Base-by-base conservation (phyloP, 768 basidiomycete genomes). In the Cystobasidium ongulense region DNA sequence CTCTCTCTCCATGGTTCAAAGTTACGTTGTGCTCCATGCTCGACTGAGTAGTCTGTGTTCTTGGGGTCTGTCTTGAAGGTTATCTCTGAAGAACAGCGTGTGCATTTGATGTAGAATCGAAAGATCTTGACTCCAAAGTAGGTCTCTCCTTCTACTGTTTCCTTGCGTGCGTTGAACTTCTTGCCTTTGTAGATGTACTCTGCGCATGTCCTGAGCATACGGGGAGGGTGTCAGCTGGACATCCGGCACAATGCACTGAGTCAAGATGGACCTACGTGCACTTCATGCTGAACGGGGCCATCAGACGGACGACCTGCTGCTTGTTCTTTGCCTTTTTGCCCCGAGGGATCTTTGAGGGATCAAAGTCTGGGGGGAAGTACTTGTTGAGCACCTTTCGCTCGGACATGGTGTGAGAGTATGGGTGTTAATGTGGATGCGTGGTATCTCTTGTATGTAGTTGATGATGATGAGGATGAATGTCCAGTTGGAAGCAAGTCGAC, bases 11-110 rank as follows among this genome's bases (percentile, higher is more conserved):
- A 98, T 15, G 93, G 92, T 82, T 99, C 96, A 79, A 97, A 98
- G 80, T 98, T 99, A 3, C 96, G 87, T 2, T 90, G 92, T 33
- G 96, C 96, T 35, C 96, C 96, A 79, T 97, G 95, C 82, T 99
- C 95, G 52, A 91, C 92, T 23, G 85, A 50, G 77, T 95, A 95
- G 80, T 95, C 92, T 0, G 93, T 94, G 80, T 96, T 93, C 78
- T 95, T 95, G 23, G 95, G 95, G 80, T 99, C 95, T 0, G 96
- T 99, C 82, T 98, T 98, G 88, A 99, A 99, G 0, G 96, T 98
- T 76, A 99, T 98, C 81, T 99, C 96, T 10, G 95, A 90, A 1
- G 93, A 96, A 80, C 96, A 99, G 43, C 93, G 83, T 17, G 93
- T 94, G 79, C 95, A 84, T 73, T 63, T 65, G 76, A 80, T 75